phyloP scores from a whole-genome alignment of 768 basidiomycete genomes.

The Clitopilus passeckerianus region DNA sequence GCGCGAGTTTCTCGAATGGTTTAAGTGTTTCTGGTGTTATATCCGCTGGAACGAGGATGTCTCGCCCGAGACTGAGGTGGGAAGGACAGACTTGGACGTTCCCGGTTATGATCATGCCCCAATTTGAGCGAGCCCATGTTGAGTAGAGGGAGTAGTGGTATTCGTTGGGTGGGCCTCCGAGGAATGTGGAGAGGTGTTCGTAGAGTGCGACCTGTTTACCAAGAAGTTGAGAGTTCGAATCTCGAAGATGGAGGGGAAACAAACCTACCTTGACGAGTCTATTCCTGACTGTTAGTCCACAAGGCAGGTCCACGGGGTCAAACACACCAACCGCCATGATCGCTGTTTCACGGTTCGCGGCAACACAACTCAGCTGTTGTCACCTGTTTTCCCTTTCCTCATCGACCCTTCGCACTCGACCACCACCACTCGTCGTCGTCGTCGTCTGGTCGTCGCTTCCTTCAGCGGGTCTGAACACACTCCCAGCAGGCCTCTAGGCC shows the following conservation, averaged over 20 bases:
- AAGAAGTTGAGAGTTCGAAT: no score
- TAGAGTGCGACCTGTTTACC: slow-evolving; percentile 77
- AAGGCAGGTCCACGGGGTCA: slow-evolving; percentile 28
- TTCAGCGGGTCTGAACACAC: background rate
- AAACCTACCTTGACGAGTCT: slow-evolving; percentile 55
- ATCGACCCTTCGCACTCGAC: background rate
- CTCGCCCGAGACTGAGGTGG: slow-evolving; percentile 71
- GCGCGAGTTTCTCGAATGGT: slow-evolving; percentile 48
- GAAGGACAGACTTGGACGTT: slow-evolving; percentile 65
- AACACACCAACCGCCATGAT: slow-evolving; percentile 9
- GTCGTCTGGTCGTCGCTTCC: no score
- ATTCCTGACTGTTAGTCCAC: slow-evolving; percentile 37
- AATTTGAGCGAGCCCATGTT: slow-evolving; percentile 68
- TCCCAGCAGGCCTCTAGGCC: background rate
- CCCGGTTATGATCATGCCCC: slow-evolving; percentile 89
- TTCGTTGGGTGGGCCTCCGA: slow-evolving; percentile 69
- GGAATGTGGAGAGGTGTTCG: slow-evolving; percentile 66
- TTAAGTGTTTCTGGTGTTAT: slow-evolving; percentile 36
- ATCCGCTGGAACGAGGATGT: slow-evolving; percentile 52
- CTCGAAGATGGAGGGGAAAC: no score
- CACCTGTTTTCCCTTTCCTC: background rate
- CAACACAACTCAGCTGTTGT: background rate
- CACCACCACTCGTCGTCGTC: background rate
- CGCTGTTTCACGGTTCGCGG: background rate
- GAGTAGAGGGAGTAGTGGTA: slow-evolving; percentile 63